These are phyloP conservation scores for Colletotrichum sp. DNA, from an alignment of 2,329 filamentous ascomycete genomes.

Conservation along the genomic window DNA sequence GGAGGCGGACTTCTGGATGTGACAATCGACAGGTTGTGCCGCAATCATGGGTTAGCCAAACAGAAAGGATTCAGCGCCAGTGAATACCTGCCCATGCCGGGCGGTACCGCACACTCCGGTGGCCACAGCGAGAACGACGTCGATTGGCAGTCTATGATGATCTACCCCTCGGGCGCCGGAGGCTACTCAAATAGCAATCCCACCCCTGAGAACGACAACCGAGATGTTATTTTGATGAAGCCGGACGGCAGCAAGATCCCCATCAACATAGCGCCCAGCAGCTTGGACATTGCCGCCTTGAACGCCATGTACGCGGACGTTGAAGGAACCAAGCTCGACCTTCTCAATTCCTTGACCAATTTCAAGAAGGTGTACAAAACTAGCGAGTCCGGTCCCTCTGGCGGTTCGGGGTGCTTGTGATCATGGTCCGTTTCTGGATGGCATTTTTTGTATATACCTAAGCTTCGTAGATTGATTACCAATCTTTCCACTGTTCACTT, in stretches of 20 bases:
- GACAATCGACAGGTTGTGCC: not conserved
- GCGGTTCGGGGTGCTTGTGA: not conserved
- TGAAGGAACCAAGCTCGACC: not conserved
- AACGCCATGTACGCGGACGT: not conserved
- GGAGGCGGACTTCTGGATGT: not conserved
- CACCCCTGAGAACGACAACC: not conserved
- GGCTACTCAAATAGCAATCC: not conserved
- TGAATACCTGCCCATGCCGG: not conserved
- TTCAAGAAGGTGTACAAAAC: not conserved
- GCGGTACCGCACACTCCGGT: not conserved
- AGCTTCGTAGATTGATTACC: not conserved
- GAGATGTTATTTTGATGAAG: not conserved
- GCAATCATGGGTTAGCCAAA: not conserved
- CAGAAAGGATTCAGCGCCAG: not conserved
- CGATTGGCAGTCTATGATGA: conserved; percentile 22
- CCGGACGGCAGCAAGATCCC: not conserved
- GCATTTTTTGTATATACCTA: not conserved
- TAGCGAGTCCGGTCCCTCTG: not conserved
- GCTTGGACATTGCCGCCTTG: not conserved
- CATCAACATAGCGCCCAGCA: not conserved
- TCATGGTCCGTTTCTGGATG: not conserved
- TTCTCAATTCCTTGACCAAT: not conserved
- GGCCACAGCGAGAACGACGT: not conserved
- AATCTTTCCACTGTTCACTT: not conserved
- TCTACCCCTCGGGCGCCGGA: conserved; percentile 23